Evolutionary conservation across 352 stramenopile genomes (phyloP).

Genomic region (Phytophthora crassamura): DNA sequence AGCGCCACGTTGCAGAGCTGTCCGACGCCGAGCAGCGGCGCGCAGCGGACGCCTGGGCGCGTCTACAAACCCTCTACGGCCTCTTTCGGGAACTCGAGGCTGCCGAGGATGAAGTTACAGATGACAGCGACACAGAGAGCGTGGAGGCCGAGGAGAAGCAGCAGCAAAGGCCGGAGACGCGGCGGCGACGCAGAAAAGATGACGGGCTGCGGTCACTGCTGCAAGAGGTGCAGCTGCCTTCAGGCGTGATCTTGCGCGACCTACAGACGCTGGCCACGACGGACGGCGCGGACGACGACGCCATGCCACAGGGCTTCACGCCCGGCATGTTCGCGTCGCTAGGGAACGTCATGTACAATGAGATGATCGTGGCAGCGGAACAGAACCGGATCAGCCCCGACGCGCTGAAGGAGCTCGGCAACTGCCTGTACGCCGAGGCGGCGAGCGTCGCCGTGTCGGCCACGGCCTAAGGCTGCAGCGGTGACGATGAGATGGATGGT

Average conservation of each 20-base stretch:
- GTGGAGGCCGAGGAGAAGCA: slow-evolving; percentile 1
- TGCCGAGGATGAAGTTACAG: slow-evolving; percentile 17
- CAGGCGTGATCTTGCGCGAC: slow-evolving; percentile 58
- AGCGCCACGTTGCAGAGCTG: slow-evolving; percentile 35
- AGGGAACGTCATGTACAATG: slow-evolving; percentile 70
- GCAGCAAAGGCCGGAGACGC: slow-evolving; percentile 1
- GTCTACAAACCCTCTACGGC: slow-evolving; percentile 64
- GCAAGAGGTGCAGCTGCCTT: slow-evolving; percentile 42
- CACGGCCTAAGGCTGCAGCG: slow-evolving; percentile 30
- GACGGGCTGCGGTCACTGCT: slow-evolving; percentile 59
- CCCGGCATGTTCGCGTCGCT: slow-evolving; percentile 71
- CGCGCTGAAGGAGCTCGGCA: slow-evolving; percentile 58
- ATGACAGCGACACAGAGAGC: slow-evolving; percentile 34
- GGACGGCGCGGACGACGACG: slow-evolving; percentile 30
- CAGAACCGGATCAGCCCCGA: slow-evolving; percentile 56
- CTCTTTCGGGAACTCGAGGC: slow-evolving; percentile 59
- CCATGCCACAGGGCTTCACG: slow-evolving; percentile 73
- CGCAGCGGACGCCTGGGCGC: slow-evolving; percentile 60
- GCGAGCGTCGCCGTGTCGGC: slow-evolving; percentile 52
- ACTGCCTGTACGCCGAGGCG: slow-evolving; percentile 61
- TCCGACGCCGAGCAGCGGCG: slow-evolving; percentile 56
- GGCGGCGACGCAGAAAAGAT: slow-evolving; percentile 33
- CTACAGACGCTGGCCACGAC: slow-evolving; percentile 50
- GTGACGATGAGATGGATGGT: slow-evolving; percentile 10
- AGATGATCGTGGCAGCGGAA: slow-evolving; percentile 61